These are phyloP conservation scores for Metroxylon sagu DNA, from an alignment of 176 grass and related monocot genomes.

Conservation along the genomic window DNA sequence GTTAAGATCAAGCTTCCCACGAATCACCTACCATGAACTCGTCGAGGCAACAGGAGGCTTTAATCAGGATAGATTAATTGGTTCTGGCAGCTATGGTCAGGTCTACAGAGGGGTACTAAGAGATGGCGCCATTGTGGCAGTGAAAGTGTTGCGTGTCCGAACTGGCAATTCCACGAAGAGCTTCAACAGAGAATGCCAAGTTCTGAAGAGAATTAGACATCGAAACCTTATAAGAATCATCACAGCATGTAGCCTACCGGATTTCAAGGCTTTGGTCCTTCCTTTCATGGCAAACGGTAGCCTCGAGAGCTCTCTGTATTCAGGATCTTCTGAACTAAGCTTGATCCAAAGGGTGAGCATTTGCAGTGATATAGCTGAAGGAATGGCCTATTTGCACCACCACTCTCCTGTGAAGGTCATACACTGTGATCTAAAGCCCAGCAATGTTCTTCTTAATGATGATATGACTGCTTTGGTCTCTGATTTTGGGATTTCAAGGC, in stretches of 20 bases:
- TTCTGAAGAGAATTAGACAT: conserved; percentile 86
- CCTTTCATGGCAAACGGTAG: conserved; percentile 95
- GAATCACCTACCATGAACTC: conserved; percentile 73
- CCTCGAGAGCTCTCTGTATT: conserved; percentile 71
- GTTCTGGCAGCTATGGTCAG: conserved; percentile 70
- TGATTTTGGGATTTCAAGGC: conserved; percentile 37
- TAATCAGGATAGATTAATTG: conserved; percentile 39
- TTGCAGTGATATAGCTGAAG: conserved; percentile 33
- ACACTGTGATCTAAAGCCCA: conserved; percentile 48
- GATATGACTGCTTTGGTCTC: conserved; percentile 39
- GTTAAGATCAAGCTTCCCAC: conserved; percentile 70
- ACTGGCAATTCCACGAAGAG: conserved; percentile 80
- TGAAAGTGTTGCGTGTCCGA: conserved; percentile 88
- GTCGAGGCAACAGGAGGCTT: conserved; percentile 68
- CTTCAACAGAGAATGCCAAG: conserved; percentile 83
- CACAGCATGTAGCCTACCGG: conserved; percentile 76
- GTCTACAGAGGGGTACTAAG: conserved; percentile 63
- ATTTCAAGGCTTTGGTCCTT: conserved; percentile 94
- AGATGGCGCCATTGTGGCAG: conserved; percentile 65
- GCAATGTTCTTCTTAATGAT: conserved; percentile 45
- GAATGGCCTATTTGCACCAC: conserved; percentile 41
- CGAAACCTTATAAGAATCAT: conserved; percentile 90
- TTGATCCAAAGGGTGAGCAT: conserved; percentile 32
- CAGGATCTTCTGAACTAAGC: conserved; percentile 41
- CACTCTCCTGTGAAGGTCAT: conserved; percentile 36